These are phyloP conservation scores for Oryza glaberrima DNA, from an alignment of 176 grass and related monocot species.

Conservation along the genomic window DNA sequence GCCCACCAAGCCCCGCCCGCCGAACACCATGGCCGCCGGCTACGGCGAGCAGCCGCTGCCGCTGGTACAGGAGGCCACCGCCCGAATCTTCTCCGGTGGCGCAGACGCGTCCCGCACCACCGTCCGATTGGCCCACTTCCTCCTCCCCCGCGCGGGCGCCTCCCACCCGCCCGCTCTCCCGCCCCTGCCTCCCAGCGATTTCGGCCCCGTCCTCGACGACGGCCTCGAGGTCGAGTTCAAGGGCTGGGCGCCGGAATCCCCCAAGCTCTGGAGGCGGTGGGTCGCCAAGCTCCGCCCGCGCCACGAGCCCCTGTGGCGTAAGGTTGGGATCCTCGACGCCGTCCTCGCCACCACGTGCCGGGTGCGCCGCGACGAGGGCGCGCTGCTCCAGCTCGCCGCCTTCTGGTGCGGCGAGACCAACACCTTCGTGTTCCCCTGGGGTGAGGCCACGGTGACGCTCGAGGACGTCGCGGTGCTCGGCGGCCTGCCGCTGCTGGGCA, in stretches of 20 bases:
- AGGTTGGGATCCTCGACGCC: conserved; percentile 43
- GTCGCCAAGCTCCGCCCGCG: conserved; percentile 50
- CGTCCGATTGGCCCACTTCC: conserved; percentile 23
- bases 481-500: not conserved
- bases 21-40: too few relatives aligned
- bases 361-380: conserved; percentile 17
- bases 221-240: conserved; percentile 27
- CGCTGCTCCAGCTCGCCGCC: conserved; percentile 39
- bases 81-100: not conserved
- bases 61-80: conserved; percentile 28
- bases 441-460: conserved; percentile 58
- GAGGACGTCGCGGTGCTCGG: conserved; percentile 51
- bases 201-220: not conserved
- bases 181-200: not conserved
- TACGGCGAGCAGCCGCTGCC: not conserved
- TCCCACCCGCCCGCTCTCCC: not conserved
- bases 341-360: conserved; percentile 39
- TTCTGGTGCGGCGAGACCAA: conserved; percentile 49
- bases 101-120: not conserved
- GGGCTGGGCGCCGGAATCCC: conserved; percentile 43
- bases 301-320: conserved; percentile 39
- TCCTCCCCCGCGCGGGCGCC: not conserved
- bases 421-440: conserved; percentile 66
- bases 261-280: conserved; percentile 42
- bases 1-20: too few relatives aligned